phyloP scores from a whole-genome alignment of 1,284 basidiomycete genomes.

The Puccinia polysora region DNA sequence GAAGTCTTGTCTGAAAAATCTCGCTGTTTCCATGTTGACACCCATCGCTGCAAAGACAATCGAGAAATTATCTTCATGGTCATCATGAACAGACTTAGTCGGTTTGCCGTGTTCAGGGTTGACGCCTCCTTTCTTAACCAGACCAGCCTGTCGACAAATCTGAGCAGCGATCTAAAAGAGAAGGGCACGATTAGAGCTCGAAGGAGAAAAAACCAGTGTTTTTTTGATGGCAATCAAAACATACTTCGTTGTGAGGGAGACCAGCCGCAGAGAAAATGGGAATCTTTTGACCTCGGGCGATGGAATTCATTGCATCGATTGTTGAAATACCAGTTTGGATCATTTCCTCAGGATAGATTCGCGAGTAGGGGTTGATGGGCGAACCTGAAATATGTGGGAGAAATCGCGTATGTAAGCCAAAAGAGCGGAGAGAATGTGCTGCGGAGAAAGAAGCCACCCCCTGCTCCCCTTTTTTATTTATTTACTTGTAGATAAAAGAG shows the following conservation, averaged over 20 bases:
- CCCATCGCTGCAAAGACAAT: conserved; percentile 99
- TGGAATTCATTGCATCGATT: conserved; percentile 96
- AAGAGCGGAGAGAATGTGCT: neutral
- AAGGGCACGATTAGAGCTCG: neutral
- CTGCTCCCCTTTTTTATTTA: neutral
- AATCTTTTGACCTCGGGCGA: conserved; percentile 99
- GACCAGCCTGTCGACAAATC: conserved; percentile 97
- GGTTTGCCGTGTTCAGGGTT: conserved; percentile 59
- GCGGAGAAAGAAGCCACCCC: too few relatives aligned
- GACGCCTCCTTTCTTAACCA: conserved; percentile 65
- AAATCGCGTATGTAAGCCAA: neutral
- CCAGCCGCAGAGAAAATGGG: conserved; percentile 99
- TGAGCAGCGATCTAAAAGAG: conserved; percentile 84
- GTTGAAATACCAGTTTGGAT: conserved; percentile 99
- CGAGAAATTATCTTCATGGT: conserved; percentile 99
- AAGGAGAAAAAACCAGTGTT: conserved; percentile 17
- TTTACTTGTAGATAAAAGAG: too few relatives aligned
- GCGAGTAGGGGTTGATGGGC: conserved; percentile 97
- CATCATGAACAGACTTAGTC: conserved; percentile 94
- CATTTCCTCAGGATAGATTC: conserved; percentile 99
- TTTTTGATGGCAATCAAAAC: conserved; percentile 47
- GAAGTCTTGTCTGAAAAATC: conserved; percentile 99
- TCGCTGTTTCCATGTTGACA: conserved; percentile 99
- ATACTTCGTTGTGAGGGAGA: conserved; percentile 94
- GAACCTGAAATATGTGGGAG: conserved; percentile 66